These are phyloP conservation scores for Magnolia sinica DNA, from an alignment of 164 flowering plant species.

Conservation along the genomic window DNA sequence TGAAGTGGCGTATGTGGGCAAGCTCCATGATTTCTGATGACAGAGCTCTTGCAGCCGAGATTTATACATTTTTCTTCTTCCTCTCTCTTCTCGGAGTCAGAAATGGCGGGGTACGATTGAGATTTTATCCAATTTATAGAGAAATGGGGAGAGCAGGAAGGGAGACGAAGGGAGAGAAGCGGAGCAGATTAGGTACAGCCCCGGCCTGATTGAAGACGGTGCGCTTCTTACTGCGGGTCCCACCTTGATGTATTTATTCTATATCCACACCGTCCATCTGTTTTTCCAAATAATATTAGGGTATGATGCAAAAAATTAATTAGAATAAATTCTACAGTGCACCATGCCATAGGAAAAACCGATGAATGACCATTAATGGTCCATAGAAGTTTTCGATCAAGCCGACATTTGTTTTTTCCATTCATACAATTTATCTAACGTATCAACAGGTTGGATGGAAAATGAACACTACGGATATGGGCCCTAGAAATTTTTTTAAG, in stretches of 20 bases:
- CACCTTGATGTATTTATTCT: neutral
- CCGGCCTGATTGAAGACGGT: neutral
- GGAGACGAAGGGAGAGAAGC: neutral
- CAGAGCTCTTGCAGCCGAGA: constrained; percentile 47
- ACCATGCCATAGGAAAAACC: too few relatives aligned
- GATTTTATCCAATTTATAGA: neutral
- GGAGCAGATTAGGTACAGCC: neutral
- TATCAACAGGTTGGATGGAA: too few relatives aligned
- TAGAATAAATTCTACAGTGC: too few relatives aligned
- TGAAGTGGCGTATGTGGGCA: constrained; percentile 33
- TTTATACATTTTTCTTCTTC: constrained; percentile 33
- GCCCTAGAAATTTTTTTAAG: too few relatives aligned
- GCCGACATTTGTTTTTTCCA: too few relatives aligned
- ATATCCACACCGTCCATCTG: too few relatives aligned
- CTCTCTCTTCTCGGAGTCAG: neutral
- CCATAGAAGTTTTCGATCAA: too few relatives aligned
- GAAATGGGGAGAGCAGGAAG: neutral
- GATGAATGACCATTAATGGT: too few relatives aligned
- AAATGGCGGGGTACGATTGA: neutral
- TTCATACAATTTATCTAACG: too few relatives aligned
- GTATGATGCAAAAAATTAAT: too few relatives aligned
- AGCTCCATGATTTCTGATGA: constrained; percentile 34
- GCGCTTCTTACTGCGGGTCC: neutral
- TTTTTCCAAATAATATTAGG: too few relatives aligned
- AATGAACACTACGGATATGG: too few relatives aligned